Percentiles rank a stretch among this genome's conserved stretches.
phyloP scores from a whole-genome alignment of 2,329 filamentous ascomycete species.

The Aspergillus phoenicis region DNA sequence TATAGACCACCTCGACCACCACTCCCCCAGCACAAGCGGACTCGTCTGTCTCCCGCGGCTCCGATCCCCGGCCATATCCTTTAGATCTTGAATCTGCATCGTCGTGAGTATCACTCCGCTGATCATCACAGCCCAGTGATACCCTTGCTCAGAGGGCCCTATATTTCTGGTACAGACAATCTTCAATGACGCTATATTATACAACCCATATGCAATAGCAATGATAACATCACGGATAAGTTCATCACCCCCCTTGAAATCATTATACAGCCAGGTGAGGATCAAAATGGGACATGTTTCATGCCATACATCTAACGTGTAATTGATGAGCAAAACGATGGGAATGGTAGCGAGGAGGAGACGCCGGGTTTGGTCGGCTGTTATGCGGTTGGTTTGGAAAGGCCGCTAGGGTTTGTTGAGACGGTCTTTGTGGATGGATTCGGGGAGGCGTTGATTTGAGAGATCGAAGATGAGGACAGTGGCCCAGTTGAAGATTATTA shows the following conservation, averaged over 20 bases:
- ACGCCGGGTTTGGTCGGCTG: slow-evolving; percentile 17
- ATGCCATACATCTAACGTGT: slow-evolving; percentile 25
- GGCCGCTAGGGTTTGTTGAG: slow-evolving; percentile 48
- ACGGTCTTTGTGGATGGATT: slow-evolving; percentile 41
- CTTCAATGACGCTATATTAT: slow-evolving; percentile 21
- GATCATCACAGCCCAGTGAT: slow-evolving; percentile 35
- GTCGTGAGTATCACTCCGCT: slow-evolving; percentile 38
- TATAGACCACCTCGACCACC: slow-evolving; percentile 29
- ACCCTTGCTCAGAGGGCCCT: not conserved
- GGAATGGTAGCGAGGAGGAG: slow-evolving; percentile 31
- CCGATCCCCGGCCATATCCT: slow-evolving; percentile 39
- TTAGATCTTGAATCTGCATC: slow-evolving; percentile 44
- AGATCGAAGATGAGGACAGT: slow-evolving; percentile 43
- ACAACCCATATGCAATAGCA: slow-evolving; percentile 26
- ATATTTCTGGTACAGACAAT: not conserved
- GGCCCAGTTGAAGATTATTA: slow-evolving; percentile 31
- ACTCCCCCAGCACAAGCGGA: slow-evolving; percentile 34
- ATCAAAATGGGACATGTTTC: slow-evolving; percentile 36
- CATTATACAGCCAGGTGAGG: slow-evolving; percentile 48
- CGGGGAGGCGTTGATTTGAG: slow-evolving; percentile 43
- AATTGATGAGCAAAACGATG: slow-evolving; percentile 22
- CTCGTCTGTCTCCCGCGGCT: slow-evolving; percentile 28
- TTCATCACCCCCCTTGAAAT: slow-evolving; percentile 35
- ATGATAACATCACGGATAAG: slow-evolving; percentile 31
- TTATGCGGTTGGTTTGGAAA: slow-evolving; percentile 33